Conservation (phyloP, 345 rosid genomes). For the Noccaea caerulescens region DNA sequence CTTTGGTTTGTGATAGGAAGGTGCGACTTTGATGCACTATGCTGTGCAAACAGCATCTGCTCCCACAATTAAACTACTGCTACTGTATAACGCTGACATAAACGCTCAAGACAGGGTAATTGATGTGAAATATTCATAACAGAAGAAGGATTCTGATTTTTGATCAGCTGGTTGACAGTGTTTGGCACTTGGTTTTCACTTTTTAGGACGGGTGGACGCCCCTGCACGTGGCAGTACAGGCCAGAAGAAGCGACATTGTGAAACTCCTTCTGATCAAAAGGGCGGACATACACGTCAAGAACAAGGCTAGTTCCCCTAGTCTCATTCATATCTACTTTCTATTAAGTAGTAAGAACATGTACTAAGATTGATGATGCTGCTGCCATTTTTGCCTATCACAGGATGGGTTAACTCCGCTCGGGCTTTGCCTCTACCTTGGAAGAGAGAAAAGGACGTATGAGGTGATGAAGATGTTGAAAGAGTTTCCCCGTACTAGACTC, state of each 20-base stretch:
- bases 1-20: constrained; percentile 59
- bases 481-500: constrained; percentile 49
- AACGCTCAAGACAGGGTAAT: constrained; percentile 81
- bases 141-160: background rate
- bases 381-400: constrained; percentile 34
- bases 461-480: constrained; percentile 78
- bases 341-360: background rate
- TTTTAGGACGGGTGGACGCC: constrained; percentile 97
- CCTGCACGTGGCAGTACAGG: constrained; percentile 89
- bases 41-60: constrained; percentile 84
- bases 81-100: constrained; percentile 77
- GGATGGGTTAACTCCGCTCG: constrained; percentile 87
- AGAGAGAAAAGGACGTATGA: constrained; percentile 65
- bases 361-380: background rate
- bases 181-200: constrained; percentile 48
- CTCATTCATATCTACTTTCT: background rate
- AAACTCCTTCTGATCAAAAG: constrained; percentile 82
- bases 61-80: constrained; percentile 77
- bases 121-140: constrained; percentile 25
- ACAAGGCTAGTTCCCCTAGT: constrained; percentile 46
- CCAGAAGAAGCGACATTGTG: constrained; percentile 74
- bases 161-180: constrained; percentile 22
- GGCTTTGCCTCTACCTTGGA: constrained; percentile 77
- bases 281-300: constrained; percentile 66
- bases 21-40: constrained; percentile 90